phyloP scores from a whole-genome alignment of 2,329 filamentous ascomycete species.

The Canariomyces notabilis region DNA sequence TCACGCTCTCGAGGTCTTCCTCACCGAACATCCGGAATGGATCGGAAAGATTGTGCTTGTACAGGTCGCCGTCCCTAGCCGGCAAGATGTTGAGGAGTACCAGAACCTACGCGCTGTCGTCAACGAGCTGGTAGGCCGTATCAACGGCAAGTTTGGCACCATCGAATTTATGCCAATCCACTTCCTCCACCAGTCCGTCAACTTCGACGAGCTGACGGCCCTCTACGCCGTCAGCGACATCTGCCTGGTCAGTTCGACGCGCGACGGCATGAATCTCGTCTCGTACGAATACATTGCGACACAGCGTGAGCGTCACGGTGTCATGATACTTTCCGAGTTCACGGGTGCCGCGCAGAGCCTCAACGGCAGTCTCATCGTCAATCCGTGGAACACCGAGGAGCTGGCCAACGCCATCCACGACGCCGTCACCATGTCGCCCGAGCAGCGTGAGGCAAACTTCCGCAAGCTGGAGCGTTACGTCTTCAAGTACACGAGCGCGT shows the following conservation, averaged over 20 bases:
- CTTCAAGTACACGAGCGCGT: constrained; percentile 94
- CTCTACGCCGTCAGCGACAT: constrained; percentile 90
- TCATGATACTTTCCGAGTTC: constrained; percentile 94
- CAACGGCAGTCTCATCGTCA: constrained; percentile 89
- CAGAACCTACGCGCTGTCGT: constrained; percentile 93
- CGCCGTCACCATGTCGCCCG: constrained; percentile 91
- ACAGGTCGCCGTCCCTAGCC: constrained; percentile 89
- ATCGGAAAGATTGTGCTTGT: constrained; percentile 95
- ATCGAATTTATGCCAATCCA: constrained; percentile 99
- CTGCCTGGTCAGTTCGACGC: constrained; percentile 89
- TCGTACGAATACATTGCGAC: constrained; percentile 98
- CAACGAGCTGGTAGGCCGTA: constrained; percentile 92
- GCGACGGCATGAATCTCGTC: constrained; percentile 98
- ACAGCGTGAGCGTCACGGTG: constrained; percentile 83
- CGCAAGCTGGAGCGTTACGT: constrained; percentile 91
- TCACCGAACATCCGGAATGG: constrained; percentile 96
- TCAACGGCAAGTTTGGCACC: constrained; percentile 95
- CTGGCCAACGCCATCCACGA: constrained; percentile 89
- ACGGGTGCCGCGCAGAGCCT: constrained; percentile 91
- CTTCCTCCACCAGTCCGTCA: constrained; percentile 94
- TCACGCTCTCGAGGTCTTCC: constrained; percentile 91
- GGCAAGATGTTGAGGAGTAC: constrained; percentile 96
- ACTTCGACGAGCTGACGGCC: constrained; percentile 89
- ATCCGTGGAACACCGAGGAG: constrained; percentile 98
- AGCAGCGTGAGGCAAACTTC: constrained; percentile 81